Conservation (phyloP, 768 basidiomycete species). For the Mycena rosella region DNA sequence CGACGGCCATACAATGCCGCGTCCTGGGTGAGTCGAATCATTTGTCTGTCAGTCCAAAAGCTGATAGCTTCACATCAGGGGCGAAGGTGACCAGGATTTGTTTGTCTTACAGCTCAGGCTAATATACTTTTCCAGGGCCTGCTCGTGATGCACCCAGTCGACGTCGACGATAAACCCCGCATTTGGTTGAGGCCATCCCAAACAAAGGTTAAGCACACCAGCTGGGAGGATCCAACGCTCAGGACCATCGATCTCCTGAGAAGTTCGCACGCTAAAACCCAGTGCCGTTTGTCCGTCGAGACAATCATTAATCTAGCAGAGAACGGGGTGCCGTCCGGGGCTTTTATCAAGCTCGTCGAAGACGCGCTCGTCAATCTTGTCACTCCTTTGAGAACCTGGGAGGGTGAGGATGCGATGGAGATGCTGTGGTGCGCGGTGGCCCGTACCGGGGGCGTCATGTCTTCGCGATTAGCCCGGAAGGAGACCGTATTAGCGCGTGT, state of each 20-base stretch:
- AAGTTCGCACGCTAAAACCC: slow-evolving; percentile 59
- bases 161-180: slow-evolving; percentile 41
- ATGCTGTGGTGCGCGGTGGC: slow-evolving; percentile 57
- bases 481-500: slow-evolving; percentile 55
- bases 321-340: slow-evolving; percentile 64
- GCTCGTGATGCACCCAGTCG: slow-evolving; percentile 46
- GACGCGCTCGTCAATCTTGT: slow-evolving; percentile 37
- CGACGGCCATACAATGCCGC: slow-evolving; percentile 56
- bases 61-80: slow-evolving; percentile 8
- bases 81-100: slow-evolving; percentile 25
- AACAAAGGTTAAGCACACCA: slow-evolving; percentile 51
- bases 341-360: slow-evolving; percentile 57
- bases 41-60: not conserved
- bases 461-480: slow-evolving; percentile 54
- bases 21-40: slow-evolving; percentile 42
- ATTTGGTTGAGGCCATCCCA: slow-evolving; percentile 52
- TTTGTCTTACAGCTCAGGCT: not conserved
- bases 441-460: slow-evolving; percentile 56
- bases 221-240: slow-evolving; percentile 53
- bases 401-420: slow-evolving; percentile 55
- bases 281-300: slow-evolving; percentile 65
- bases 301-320: slow-evolving; percentile 74
- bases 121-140: slow-evolving; percentile 39
- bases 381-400: slow-evolving; percentile 59
- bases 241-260: slow-evolving; percentile 64